These are phyloP conservation scores for Diospyros kaki DNA, from an alignment of 148 eudicot species.

Conservation along the genomic window DNA sequence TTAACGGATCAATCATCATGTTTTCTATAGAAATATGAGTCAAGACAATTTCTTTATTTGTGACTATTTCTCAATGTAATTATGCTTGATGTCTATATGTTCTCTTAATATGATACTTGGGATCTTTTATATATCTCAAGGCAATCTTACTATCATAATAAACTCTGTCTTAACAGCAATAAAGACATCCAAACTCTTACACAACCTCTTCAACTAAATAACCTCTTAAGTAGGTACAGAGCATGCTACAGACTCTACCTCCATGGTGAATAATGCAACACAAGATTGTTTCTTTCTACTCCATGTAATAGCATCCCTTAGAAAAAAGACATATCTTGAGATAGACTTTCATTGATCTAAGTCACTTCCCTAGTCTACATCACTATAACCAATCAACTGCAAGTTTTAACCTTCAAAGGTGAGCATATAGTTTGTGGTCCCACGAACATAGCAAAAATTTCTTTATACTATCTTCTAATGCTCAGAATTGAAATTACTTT, in stretches of 20 bases:
- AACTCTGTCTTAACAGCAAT: background rate
- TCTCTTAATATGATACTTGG: background rate
- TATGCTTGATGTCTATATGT: background rate
- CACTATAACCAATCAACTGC: no score
- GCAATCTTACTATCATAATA: background rate
- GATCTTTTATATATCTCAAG: background rate
- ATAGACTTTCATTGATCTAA: no score
- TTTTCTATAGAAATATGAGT: no score
- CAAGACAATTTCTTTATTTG: no score
- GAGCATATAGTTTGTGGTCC: no score
- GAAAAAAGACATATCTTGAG: no score
- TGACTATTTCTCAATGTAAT: background rate
- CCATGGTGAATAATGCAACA: background rate
- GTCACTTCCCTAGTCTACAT: no score
- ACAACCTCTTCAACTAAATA: background rate
- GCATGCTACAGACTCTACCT: background rate
- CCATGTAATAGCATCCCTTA: background rate
- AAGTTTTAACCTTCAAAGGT: no score
- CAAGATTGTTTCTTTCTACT: background rate
- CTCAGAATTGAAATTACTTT: no score
- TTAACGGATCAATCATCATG: no score
- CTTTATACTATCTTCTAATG: no score
- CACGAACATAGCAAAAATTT: no score
- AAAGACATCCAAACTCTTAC: background rate
- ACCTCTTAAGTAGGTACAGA: background rate